Evolutionary conservation across 441 rosid genomes (phyloP).

Genomic region (Croton laevigatus): DNA sequence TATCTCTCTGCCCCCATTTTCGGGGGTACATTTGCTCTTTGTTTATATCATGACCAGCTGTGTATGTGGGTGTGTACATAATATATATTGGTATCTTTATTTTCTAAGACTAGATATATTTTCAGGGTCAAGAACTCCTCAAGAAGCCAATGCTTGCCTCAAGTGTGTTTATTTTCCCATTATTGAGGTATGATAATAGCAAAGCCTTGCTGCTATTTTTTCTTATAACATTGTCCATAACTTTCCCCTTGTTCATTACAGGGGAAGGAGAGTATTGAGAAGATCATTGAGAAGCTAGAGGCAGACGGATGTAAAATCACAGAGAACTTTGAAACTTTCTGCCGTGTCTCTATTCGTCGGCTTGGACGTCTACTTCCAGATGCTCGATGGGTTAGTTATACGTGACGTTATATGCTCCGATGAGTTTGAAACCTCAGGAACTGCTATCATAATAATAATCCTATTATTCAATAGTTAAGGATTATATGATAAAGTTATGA

Average conservation of each 20-base stretch:
- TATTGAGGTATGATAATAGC: slow-evolving; percentile 38
- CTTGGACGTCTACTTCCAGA: slow-evolving; percentile 88
- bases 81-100: too few relatives aligned
- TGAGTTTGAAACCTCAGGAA: background rate
- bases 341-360: slow-evolving; percentile 61
- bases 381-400: slow-evolving; percentile 77
- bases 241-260: slow-evolving; percentile 25
- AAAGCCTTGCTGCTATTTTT: background rate
- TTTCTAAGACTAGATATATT: slow-evolving; percentile 19
- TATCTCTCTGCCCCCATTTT: background rate
- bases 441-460: background rate
- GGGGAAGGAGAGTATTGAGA: slow-evolving; percentile 66
- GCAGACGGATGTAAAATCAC: slow-evolving; percentile 35
- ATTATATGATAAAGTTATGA: background rate
- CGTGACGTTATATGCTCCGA: too few relatives aligned
- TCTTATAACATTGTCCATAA: background rate
- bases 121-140: slow-evolving; percentile 33
- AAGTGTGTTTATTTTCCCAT: slow-evolving; percentile 71
- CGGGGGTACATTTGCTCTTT: too few relatives aligned
- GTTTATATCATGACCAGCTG: background rate
- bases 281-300: slow-evolving; percentile 48
- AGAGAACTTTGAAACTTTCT: slow-evolving; percentile 48
- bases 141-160: slow-evolving; percentile 66
- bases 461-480: background rate
- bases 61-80: too few relatives aligned